Conservation (phyloP, 73 alveolate genomes). For the Halteria grandinella region DNA sequence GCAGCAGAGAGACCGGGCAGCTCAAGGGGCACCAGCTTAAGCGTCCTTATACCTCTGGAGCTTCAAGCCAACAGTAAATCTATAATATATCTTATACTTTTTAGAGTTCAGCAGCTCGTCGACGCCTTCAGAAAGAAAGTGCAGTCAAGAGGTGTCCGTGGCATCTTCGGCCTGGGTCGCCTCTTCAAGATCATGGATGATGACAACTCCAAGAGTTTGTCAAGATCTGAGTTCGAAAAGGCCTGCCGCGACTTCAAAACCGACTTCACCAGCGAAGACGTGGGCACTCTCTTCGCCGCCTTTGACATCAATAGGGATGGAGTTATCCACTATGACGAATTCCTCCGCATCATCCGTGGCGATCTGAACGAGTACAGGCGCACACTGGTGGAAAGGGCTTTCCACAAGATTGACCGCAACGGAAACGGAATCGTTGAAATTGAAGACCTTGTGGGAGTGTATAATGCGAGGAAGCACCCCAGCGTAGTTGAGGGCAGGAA, state of each 20-base stretch:
- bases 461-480: conserved; percentile 58
- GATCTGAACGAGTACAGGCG: conserved; percentile 71
- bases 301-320: conserved; percentile 60
- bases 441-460: conserved; percentile 60
- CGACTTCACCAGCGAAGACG: conserved; percentile 61
- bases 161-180: conserved; percentile 68
- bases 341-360: conserved; percentile 54
- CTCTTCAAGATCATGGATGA: conserved; percentile 69
- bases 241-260: conserved; percentile 76
- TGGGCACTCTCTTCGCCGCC: conserved; percentile 48
- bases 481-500: conserved; percentile 48
- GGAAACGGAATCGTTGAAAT: conserved; percentile 75
- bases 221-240: conserved; percentile 68
- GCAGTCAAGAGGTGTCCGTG: conserved; percentile 67
- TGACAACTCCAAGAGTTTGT: conserved; percentile 57
- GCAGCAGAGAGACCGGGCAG: conserved; percentile 7
- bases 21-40: conserved; percentile 27
- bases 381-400: conserved; percentile 69
- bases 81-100: too few relatives aligned
- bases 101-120: conserved; percentile 41
- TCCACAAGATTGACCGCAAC: conserved; percentile 67
- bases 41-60: too few relatives aligned
- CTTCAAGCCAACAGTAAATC: too few relatives aligned
- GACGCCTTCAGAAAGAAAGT: conserved; percentile 75
- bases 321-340: conserved; percentile 63